Evolutionary conservation across 2,329 filamentous ascomycete genomes (phyloP).

Genomic region (Diplodia mutila): DNA sequence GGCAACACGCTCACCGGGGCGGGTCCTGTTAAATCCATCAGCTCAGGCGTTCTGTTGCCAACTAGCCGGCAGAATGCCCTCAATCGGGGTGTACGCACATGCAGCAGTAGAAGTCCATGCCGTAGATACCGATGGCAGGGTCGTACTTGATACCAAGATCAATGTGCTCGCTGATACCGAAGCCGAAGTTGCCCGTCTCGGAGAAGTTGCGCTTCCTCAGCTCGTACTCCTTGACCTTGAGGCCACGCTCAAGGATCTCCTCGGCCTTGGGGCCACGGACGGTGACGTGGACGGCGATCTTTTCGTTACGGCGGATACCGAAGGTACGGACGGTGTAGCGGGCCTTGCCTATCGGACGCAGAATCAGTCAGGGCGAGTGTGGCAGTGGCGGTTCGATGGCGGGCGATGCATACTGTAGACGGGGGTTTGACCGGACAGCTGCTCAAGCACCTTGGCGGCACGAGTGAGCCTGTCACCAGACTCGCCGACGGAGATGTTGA

Average conservation of each 20-base stretch:
- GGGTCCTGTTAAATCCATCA: slow-evolving; percentile 65
- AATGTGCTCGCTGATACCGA: slow-evolving; percentile 99
- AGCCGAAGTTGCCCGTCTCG: slow-evolving; percentile 99
- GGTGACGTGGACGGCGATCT: slow-evolving; percentile 99
- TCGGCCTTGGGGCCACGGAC: slow-evolving; percentile 99
- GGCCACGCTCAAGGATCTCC: slow-evolving; percentile 99
- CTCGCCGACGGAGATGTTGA: slow-evolving; percentile 99
- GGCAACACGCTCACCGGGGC: slow-evolving; percentile 95
- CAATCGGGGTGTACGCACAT: slow-evolving; percentile 67
- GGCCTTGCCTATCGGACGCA: slow-evolving; percentile 77
- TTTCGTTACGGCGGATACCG: slow-evolving; percentile 99
- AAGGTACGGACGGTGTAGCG: slow-evolving; percentile 99
- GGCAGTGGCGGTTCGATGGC: not conserved
- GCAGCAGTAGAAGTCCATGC: slow-evolving; percentile 99
- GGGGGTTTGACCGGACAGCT: slow-evolving; percentile 98
- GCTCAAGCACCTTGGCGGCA: slow-evolving; percentile 99
- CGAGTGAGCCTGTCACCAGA: slow-evolving; percentile 99
- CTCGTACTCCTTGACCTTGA: slow-evolving; percentile 99
- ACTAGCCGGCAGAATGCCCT: slow-evolving; percentile 27
- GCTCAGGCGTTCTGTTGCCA: slow-evolving; percentile 19
- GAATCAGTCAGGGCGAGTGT: slow-evolving; percentile 4
- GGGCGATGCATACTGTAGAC: slow-evolving; percentile 80
- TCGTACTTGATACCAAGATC: slow-evolving; percentile 99
- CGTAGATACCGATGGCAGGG: slow-evolving; percentile 97
- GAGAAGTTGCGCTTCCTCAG: slow-evolving; percentile 99